phyloP scores from a whole-genome alignment of 768 basidiomycete genomes.

The Podaxis mareebaensis region DNA sequence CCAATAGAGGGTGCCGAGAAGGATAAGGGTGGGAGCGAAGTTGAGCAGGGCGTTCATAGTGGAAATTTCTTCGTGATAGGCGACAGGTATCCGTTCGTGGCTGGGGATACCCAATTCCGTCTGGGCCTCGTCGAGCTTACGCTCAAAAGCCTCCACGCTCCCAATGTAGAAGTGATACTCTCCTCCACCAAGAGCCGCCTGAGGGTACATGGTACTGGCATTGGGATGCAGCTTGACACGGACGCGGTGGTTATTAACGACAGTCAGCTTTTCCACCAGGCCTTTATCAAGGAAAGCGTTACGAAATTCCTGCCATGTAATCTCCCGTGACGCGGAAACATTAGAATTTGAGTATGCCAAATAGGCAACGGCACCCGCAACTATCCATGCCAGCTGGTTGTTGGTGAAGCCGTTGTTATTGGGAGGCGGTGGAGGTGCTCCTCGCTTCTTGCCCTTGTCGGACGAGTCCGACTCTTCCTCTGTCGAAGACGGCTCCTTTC shows the following conservation, averaged over 20 bases:
- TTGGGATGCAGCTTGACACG: slow-evolving; percentile 93
- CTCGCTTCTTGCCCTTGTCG: slow-evolving; percentile 34
- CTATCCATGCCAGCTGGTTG: slow-evolving; percentile 51
- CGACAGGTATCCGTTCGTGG: slow-evolving; percentile 93
- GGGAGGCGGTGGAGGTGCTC: slow-evolving; percentile 44
- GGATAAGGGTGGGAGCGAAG: slow-evolving; percentile 92
- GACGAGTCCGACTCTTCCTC: slow-evolving; percentile 33
- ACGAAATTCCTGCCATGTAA: slow-evolving; percentile 99
- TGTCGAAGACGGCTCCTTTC: slow-evolving; percentile 34
- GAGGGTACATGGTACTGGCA: slow-evolving; percentile 77
- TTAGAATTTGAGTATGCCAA: slow-evolving; percentile 64
- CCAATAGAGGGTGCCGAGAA: slow-evolving; percentile 88
- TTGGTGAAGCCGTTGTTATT: slow-evolving; percentile 59
- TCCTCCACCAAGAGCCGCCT: slow-evolving; percentile 47
- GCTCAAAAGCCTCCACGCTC: slow-evolving; percentile 94
- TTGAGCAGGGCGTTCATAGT: slow-evolving; percentile 79
- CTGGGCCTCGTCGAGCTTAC: slow-evolving; percentile 93
- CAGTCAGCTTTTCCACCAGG: slow-evolving; percentile 89
- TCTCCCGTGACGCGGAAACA: slow-evolving; percentile 71
- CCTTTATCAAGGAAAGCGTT: slow-evolving; percentile 97
- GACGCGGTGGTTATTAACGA: slow-evolving; percentile 88
- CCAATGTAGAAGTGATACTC: slow-evolving; percentile 97
- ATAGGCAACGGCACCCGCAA: slow-evolving; percentile 57
- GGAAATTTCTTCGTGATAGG: slow-evolving; percentile 94
- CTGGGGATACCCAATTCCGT: slow-evolving; percentile 88